Evolutionary conservation across 148 eudicot species (phyloP).

Genomic region (Vaccinium corymbosum): DNA sequence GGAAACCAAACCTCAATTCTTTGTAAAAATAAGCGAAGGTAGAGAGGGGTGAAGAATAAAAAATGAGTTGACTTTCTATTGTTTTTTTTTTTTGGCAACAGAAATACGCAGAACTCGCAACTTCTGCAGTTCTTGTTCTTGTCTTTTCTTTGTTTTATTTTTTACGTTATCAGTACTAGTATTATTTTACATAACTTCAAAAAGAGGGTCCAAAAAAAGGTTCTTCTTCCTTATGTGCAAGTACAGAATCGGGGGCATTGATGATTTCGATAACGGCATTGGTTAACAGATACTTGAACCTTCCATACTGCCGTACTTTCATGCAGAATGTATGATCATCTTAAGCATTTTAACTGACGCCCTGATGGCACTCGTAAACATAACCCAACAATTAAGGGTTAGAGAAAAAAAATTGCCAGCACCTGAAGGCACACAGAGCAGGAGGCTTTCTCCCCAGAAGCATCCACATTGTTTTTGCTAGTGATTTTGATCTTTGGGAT

Average conservation of each 20-base stretch:
- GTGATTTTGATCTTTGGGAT: slow-evolving; percentile 85
- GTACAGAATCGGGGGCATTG: neutral
- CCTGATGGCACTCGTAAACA: neutral
- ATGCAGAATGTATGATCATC: neutral
- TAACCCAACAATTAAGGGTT: neutral
- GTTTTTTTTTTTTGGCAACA: neutral
- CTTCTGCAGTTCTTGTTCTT: neutral
- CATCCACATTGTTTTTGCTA: slow-evolving; percentile 53
- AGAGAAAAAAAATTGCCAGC: neutral
- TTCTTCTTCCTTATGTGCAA: neutral
- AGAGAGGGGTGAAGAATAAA: neutral
- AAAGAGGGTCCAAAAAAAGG: neutral
- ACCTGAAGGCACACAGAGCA: slow-evolving; percentile 99
- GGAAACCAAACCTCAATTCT: neutral
- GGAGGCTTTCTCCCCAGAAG: slow-evolving; percentile 75
- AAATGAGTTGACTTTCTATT: neutral
- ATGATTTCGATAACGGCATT: neutral
- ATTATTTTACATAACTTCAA: neutral
- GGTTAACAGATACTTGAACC: neutral
- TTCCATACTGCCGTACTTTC: neutral
- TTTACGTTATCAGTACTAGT: neutral
- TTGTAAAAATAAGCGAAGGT: neutral
- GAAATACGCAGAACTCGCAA: neutral
- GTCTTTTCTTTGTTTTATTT: neutral
- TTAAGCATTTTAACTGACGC: neutral